Percentiles rank a stretch among this genome's conserved stretches.
These are phyloP conservation scores for Aspergillus biplanus DNA, from an alignment of 495 filamentous ascomycete species.

Conservation along the genomic window DNA sequence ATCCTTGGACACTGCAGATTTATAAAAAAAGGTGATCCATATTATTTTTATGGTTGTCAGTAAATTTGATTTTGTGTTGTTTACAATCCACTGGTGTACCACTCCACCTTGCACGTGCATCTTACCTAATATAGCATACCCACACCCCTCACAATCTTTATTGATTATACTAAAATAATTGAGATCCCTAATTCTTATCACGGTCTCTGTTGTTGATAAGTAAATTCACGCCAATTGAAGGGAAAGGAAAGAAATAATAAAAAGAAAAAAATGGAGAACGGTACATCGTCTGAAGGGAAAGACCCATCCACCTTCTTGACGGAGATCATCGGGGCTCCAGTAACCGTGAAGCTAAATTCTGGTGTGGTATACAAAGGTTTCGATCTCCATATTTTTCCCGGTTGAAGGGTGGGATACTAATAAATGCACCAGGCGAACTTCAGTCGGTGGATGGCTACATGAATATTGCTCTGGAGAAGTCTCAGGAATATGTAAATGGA, in stretches of 20 bases:
- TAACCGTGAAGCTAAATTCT: constrained; percentile 94
- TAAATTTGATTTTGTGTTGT: too few species aligned
- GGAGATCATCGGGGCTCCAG: constrained; percentile 88
- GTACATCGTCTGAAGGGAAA: constrained; percentile 65
- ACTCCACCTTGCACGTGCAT: neutral
- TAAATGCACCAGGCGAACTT: constrained; percentile 67
- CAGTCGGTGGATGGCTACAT: constrained; percentile 98
- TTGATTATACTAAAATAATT: too few species aligned
- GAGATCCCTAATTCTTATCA: too few species aligned
- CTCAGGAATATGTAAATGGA: constrained; percentile 87
- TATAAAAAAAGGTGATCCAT: too few species aligned
- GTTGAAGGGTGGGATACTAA: constrained; percentile 11
- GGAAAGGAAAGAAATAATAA: too few species aligned
- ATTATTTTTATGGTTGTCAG: too few species aligned
- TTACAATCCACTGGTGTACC: too few species aligned
- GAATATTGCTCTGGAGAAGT: constrained; percentile 97
- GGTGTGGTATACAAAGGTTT: constrained; percentile 94
- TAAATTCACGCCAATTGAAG: too few species aligned
- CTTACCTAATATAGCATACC: neutral
- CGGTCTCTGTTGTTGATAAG: too few species aligned
- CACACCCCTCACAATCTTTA: too few species aligned
- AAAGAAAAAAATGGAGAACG: constrained; percentile 69
- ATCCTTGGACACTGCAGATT: too few species aligned
- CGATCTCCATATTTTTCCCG: neutral
- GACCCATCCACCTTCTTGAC: constrained; percentile 90